A percentile compares a stretch with the other conserved stretches of the same genome.
These are phyloP conservation scores for Limonium bicolor DNA, from an alignment of 148 eudicot species.

Conservation along the genomic window DNA sequence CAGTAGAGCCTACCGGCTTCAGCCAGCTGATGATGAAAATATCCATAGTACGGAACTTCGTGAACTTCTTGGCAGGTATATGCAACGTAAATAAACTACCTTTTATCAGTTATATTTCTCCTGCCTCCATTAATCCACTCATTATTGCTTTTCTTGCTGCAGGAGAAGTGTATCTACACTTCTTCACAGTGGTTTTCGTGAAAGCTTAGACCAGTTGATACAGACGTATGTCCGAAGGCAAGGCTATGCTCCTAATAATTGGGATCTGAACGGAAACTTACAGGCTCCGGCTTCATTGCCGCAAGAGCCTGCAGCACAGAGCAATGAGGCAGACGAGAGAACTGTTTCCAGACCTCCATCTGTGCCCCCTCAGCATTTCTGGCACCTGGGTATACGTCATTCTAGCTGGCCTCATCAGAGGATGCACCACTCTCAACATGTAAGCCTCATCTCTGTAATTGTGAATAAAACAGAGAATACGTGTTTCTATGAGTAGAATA, in stretches of 20 bases:
- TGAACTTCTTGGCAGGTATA: conserved; percentile 85
- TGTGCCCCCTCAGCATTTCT: conserved; percentile 85
- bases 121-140: neutral
- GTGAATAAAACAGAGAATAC: no score
- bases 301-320: conserved; percentile 39
- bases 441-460: no score
- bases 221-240: conserved; percentile 90
- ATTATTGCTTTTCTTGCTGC: conserved; percentile 11
- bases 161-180: conserved; percentile 99
- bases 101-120: neutral
- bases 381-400: conserved; percentile 75
- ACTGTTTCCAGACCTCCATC: conserved; percentile 58
- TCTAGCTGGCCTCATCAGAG: conserved; percentile 71
- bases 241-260: conserved; percentile 61
- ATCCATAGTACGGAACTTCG: conserved; percentile 98
- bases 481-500: no score
- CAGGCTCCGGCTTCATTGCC: conserved; percentile 42
- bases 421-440: conserved; percentile 72
- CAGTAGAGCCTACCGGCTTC: conserved; percentile 62
- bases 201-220: conserved; percentile 87
- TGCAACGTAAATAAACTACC: neutral
- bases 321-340: conserved; percentile 38
- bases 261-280: conserved; percentile 76
- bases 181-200: conserved; percentile 92
- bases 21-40: conserved; percentile 84